phyloP scores from a whole-genome alignment of 305 asterid species.

The Fraxinus xanthoxyloides region DNA sequence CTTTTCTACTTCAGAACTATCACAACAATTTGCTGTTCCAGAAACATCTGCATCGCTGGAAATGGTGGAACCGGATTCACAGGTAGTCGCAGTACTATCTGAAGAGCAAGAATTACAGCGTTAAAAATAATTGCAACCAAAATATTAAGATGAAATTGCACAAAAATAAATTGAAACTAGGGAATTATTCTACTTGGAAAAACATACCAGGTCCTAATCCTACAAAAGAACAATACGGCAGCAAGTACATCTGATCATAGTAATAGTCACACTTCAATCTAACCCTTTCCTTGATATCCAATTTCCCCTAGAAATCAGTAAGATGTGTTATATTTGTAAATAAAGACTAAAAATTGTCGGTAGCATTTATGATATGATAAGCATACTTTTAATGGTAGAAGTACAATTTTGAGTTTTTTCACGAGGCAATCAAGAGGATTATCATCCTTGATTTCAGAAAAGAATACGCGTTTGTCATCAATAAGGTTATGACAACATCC shows the following conservation, averaged over 20 bases:
- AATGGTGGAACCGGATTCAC: conserved; percentile 50
- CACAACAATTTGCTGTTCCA: background rate
- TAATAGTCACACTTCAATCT: conserved; percentile 39
- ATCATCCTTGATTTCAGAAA: conserved; percentile 70
- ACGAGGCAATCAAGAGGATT: conserved; percentile 63
- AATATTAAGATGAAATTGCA: background rate
- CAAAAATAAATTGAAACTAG: background rate
- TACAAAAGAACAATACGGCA: conserved; percentile 60
- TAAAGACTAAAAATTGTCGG: background rate
- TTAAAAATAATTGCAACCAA: background rate
- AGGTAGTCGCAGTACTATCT: conserved; percentile 32
- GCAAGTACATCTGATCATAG: conserved; percentile 49
- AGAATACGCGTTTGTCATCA: conserved; percentile 49
- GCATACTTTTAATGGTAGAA: conserved; percentile 38
- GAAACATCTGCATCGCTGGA: conserved; percentile 38
- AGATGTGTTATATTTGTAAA: background rate
- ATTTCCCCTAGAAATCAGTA: conserved; percentile 28
- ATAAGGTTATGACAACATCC: conserved; percentile 34
- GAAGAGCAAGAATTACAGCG: conserved; percentile 10
- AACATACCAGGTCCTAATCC: conserved; percentile 41
- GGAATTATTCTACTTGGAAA: background rate
- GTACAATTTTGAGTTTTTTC: conserved; percentile 32
- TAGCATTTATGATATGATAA: background rate
- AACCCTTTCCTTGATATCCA: conserved; percentile 16
- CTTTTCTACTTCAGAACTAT: conserved; percentile 15